Base-by-base conservation (phyloP, 371 early-diverging fungal species). In the Apophysomyces trapeziformis region DNA sequence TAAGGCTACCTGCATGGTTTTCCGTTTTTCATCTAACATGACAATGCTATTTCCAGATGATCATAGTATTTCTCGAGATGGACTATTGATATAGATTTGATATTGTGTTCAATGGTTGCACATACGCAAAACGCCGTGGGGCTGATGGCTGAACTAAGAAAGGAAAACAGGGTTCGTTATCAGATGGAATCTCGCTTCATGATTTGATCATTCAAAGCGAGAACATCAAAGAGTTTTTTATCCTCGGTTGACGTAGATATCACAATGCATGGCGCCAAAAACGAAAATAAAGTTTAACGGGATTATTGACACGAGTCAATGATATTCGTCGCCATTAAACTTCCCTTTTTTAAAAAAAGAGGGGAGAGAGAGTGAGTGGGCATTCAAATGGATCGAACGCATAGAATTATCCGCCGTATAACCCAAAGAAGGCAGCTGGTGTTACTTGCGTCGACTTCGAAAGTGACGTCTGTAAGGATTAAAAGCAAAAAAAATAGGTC, bases 401-500 rank as follows among this genome's bases (percentile, higher is more conserved):
- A 50, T 50, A 21, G 54, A 50, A 50, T 21, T 50, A 16, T 26
- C 21, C 54, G 21, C 21, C 11, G 21, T 7, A 16, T n/a, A 50
- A 21, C 21, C 54, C 54, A 18, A 50, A 50, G 18, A 18, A 50
- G 54, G 54, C 54, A 50, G 54, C 21, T 50, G 21, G 54, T 50
- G 54, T 50, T 21, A 50, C 54, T 21, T 50, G 16, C 54, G 9
- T 21, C 21, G 21, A 26, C 32, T 26, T 26, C 32, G 32, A 26
- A 50, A 50, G 54, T 50, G 54, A 50, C 54, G 54, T 50, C 54
- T 50, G n/a, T n/a, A n/a, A 50, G 54, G 54, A 26, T 50, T n/a
- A 18, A 18, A 26, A 26, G 32, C 32, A 26, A n/a, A 50, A 50
- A 50, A 50, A 50, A 21, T 21, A 50, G 21, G 54, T 50, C 21